Percentiles rank a stretch among this genome's conserved stretches.
Conservation (phyloP, 495 filamentous ascomycete genomes). For the Cudoniella acicularis region DNA sequence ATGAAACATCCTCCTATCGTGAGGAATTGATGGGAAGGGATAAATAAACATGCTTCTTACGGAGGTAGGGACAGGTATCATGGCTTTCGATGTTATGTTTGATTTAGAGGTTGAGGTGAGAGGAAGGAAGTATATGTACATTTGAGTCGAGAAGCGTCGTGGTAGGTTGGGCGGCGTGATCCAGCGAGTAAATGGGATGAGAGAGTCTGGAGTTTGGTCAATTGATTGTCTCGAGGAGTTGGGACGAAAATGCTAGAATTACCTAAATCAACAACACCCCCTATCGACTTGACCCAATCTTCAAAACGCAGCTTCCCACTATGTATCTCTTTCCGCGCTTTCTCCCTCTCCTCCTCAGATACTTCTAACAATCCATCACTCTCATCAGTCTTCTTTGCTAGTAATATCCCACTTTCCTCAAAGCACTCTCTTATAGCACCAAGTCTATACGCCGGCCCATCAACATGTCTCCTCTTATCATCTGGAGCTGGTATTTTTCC, state of each 20-base stretch:
- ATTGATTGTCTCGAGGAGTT: not conserved
- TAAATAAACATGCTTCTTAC: too few relatives aligned
- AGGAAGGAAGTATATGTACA: conserved; percentile 95
- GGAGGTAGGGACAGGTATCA: conserved; percentile 60
- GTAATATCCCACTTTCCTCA: conserved; percentile 87
- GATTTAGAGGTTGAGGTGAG: conserved; percentile 44
- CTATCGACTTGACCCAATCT: conserved; percentile 61
- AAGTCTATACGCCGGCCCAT: conserved; percentile 64
- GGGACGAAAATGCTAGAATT: conserved; percentile 8
- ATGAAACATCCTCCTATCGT: too few relatives aligned
- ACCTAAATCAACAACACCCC: conserved; percentile 66
- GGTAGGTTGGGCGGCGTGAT: conserved; percentile 71
- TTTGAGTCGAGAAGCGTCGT: conserved; percentile 84
- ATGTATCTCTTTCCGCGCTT: conserved; percentile 67
- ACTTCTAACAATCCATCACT: conserved; percentile 47
- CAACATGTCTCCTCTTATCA: conserved; percentile 52
- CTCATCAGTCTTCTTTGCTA: conserved; percentile 54
- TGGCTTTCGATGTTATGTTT: conserved; percentile 27
- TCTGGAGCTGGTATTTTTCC: conserved; percentile 50
- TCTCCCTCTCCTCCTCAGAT: conserved; percentile 54
- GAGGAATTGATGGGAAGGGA: too few relatives aligned
- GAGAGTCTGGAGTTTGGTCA: conserved; percentile 38
- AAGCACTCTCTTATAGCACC: conserved; percentile 89
- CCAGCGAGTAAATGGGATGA: conserved; percentile 89
- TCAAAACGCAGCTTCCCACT: conserved; percentile 51